Evolutionary conservation across 2,329 filamentous ascomycete genomes (phyloP).

Genomic region (Talaromyces sp.): DNA sequence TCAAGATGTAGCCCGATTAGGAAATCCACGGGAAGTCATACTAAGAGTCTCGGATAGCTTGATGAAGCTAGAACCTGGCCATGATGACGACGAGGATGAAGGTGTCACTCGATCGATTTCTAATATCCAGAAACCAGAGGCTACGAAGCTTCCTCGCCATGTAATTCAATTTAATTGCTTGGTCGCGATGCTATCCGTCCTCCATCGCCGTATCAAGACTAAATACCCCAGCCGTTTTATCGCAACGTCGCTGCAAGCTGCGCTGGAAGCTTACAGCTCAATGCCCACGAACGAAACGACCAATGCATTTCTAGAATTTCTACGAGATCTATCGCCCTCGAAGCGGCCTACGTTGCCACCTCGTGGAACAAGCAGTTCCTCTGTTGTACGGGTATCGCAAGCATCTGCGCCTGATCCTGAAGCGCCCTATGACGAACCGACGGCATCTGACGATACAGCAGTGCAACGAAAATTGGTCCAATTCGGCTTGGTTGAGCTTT

Average conservation of each 20-base stretch:
- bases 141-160: conserved; percentile 22
- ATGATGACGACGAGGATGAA: conserved; percentile 36
- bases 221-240: conserved; percentile 61
- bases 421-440: conserved; percentile 37
- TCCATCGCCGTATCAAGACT: conserved; percentile 59
- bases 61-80: conserved; percentile 50
- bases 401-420: conserved; percentile 54
- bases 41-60: conserved; percentile 59
- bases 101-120: too few relatives aligned
- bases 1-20: conserved; percentile 56
- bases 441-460: conserved; percentile 45
- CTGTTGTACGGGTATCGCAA: conserved; percentile 29
- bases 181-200: conserved; percentile 49
- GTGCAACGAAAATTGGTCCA: conserved; percentile 55
- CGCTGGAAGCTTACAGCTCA: conserved; percentile 55
- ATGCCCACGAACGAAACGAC: conserved; percentile 54
- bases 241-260: conserved; percentile 58
- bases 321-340: conserved; percentile 53
- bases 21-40: conserved; percentile 61
- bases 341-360: conserved; percentile 58
- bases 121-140: conserved; percentile 24
- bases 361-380: conserved; percentile 48
- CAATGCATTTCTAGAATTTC: conserved; percentile 51
- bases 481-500: conserved; percentile 56
- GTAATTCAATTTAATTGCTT: conserved; percentile 40